These are phyloP conservation scores for Pelargonium australe DNA, from an alignment of 441 rosid species.

Conservation along the genomic window DNA sequence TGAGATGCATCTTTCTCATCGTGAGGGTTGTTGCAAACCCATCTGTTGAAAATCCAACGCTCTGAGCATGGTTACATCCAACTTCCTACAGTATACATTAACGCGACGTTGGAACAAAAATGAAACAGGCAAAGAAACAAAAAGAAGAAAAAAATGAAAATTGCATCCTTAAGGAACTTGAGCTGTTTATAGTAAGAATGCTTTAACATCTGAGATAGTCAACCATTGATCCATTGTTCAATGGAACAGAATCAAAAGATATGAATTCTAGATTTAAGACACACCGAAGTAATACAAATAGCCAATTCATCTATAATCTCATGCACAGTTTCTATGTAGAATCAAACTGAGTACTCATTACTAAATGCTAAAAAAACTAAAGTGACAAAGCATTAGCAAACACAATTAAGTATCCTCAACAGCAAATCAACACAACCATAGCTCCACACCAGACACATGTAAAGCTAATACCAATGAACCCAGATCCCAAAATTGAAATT, in stretches of 20 bases:
- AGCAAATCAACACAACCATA: not conserved
- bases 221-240: no score
- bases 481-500: not conserved
- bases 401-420: not conserved
- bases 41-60: conserved; percentile 87
- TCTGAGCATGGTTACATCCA: conserved; percentile 89
- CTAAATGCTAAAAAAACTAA: not conserved
- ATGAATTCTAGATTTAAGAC: no score
- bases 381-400: not conserved
- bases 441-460: not conserved
- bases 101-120: not conserved
- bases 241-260: no score
- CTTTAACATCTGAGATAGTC: no score
- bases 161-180: not conserved
- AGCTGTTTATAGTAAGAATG: no score
- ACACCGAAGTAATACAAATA: no score
- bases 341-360: not conserved
- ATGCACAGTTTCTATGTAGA: conserved; percentile 5
- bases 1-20: conserved; percentile 90
- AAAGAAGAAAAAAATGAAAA: not conserved
- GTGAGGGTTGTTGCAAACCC: conserved; percentile 83
- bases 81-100: conserved; percentile 51
- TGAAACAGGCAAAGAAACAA: not conserved
- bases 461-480: not conserved
- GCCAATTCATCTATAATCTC: not conserved